Percentiles rank a stretch among this genome's conserved stretches.
Conservation (phyloP, 441 rosid species). For the Euphorbia schlechtendalii region DNA sequence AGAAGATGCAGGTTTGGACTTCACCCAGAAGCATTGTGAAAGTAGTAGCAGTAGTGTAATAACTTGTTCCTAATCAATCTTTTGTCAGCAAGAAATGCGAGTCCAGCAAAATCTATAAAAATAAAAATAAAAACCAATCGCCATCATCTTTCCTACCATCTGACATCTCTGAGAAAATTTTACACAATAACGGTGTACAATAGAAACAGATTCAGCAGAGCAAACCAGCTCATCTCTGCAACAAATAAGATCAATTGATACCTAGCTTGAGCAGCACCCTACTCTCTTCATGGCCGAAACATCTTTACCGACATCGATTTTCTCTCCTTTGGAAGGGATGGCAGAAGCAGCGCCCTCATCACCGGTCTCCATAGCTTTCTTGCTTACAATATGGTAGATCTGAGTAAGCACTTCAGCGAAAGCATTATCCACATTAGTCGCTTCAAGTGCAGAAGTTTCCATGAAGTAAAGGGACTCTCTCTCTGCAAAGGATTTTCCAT, state of each 20-base stretch:
- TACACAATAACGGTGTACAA: slow-evolving; percentile 25
- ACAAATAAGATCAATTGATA: slow-evolving; percentile 9
- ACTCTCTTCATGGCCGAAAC: too few relatives aligned
- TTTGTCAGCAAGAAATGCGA: slow-evolving; percentile 18
- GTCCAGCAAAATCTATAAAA: slow-evolving; percentile 19
- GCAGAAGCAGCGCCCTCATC: slow-evolving; percentile 43
- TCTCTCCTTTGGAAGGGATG: slow-evolving; percentile 57
- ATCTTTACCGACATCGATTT: too few relatives aligned
- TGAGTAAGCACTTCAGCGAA: slow-evolving; percentile 76
- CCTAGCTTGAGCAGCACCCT: slow-evolving; percentile 77
- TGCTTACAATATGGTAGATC: slow-evolving; percentile 67
- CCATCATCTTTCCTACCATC: slow-evolving; percentile 19
- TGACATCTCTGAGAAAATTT: slow-evolving; percentile 27
- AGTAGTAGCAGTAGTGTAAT: slow-evolving; percentile 9
- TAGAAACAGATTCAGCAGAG: slow-evolving; percentile 22
- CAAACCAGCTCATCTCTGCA: slow-evolving; percentile 17
- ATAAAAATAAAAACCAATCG: slow-evolving; percentile 6
- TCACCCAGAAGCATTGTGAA: slow-evolving; percentile 6
- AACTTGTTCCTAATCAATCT: slow-evolving; percentile 20
- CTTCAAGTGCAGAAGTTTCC: slow-evolving; percentile 85
- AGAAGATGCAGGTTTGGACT: neutral
- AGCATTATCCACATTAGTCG: slow-evolving; percentile 74
- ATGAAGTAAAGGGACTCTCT: slow-evolving; percentile 74
- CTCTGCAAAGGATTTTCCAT: slow-evolving; percentile 69
- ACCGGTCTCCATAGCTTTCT: slow-evolving; percentile 69